phyloP scores from a whole-genome alignment of 768 basidiomycete genomes.

The Pisolithus albus region DNA sequence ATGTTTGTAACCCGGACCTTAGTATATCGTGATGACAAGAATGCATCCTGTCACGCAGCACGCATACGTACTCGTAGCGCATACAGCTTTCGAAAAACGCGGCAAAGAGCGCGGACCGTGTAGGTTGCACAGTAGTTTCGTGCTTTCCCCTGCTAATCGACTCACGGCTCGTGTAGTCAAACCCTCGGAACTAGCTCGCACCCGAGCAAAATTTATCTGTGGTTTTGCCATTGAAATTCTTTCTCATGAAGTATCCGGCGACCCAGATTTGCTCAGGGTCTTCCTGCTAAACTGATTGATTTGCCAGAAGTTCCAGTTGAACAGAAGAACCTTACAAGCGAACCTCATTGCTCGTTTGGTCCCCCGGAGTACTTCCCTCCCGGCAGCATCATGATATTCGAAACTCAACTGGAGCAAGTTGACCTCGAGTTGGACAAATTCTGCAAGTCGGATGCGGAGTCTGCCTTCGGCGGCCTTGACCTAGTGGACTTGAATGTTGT shows the following conservation, averaged over 20 bases:
- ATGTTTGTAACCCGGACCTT: conserved; percentile 1
- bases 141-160: conserved; percentile 1
- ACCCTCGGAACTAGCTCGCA: conserved; percentile 77
- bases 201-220: conserved; percentile 71
- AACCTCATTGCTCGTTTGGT: conserved; percentile 68
- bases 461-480: conserved; percentile 65
- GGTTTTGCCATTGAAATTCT: conserved; percentile 69
- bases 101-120: conserved; percentile 75
- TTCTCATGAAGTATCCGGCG: conserved; percentile 48
- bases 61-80: conserved; percentile 87
- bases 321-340: conserved; percentile 57
- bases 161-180: conserved; percentile 44
- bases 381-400: conserved; percentile 89
- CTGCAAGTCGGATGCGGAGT: conserved; percentile 63
- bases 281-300: conserved; percentile 62
- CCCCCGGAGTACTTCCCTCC: conserved; percentile 93
- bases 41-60: conserved; percentile 87
- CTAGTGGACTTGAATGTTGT: conserved; percentile 85
- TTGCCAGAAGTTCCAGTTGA: conserved; percentile 53
- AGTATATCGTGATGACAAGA: conserved; percentile 93
- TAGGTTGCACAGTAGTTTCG: conserved; percentile 31
- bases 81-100: conserved; percentile 85
- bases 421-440: conserved; percentile 66
- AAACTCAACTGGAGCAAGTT: conserved; percentile 72
- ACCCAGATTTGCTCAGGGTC: conserved; percentile 57